Base-by-base conservation (phyloP, 805 yeast genomes). In the Zygotorulaspora danielsina region DNA sequence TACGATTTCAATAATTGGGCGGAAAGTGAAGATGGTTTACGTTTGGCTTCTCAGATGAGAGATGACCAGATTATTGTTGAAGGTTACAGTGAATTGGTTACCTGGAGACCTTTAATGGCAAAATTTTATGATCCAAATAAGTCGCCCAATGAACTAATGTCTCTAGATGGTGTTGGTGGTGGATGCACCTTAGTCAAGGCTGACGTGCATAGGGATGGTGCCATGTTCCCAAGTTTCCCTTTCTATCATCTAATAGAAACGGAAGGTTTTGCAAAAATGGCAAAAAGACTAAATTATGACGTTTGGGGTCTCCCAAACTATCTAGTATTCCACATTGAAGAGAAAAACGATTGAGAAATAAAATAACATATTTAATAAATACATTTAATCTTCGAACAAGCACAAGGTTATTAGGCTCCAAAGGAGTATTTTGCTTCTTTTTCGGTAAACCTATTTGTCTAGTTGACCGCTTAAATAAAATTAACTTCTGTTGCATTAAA, bases 231-330 rank as follows among this genome's bases (percentile, higher is more conserved):
- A 12, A 85, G 94, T 35, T 93, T 93, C 77, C 93, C 98, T 44
- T 93, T 93, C 71, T 89, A 90, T 63, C 95, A 93, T 63, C 73
- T 93, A 63, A 88, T 93, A 48, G 98, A 93, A 69, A 89, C 97
- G 7, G 98, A 93, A 66, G 98, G 98, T 12, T 93, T 93, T 65
- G 97, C 93, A n/a, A 83, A 82, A 64, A 93, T 93, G 97, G 96
- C 96, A 31, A 87, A 88, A 64, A 73, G 97, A 53, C 72, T 93
- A 47, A 95, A 95, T 21, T 89, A 93, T 64, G 84, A 82, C 53
- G 88, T 89, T 16, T 82, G 71, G 59, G 99, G 99, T 4, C 72
- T 93, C 57, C 98, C 97, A 39, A 88, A 93, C 64, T 93, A 93
- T 63, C 67, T 90, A 57, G 97, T 93, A 19, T 90, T 76, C 63